Evolutionary conservation across 257 asterid genomes (phyloP).

Genomic region (Prunella vulgaris): DNA sequence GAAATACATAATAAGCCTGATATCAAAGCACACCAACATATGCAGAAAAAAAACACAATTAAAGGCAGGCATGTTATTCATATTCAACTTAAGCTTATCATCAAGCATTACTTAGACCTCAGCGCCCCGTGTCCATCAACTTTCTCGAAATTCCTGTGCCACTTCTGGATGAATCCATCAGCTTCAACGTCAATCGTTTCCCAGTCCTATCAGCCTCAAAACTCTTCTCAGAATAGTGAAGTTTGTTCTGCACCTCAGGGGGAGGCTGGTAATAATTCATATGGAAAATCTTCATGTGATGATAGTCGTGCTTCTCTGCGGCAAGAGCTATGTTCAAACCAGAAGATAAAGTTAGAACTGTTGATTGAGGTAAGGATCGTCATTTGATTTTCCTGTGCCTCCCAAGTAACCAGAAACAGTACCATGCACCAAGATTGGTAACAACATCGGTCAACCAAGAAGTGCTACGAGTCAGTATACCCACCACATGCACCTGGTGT

Average conservation of each 20-base stretch:
- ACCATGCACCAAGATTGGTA: too few species aligned
- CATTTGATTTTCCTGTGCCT: conserved; percentile 33
- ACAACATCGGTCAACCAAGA: conserved; percentile 59
- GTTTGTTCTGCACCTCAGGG: conserved; percentile 42
- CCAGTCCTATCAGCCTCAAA: conserved; percentile 20
- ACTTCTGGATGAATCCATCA: conserved; percentile 51
- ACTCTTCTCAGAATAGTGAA: conserved; percentile 33
- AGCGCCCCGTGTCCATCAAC: background rate
- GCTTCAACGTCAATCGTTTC: conserved; percentile 39
- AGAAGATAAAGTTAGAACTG: conserved; percentile 40
- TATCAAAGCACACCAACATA: background rate
- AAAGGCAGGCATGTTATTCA: background rate
- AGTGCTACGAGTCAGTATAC: conserved; percentile 60
- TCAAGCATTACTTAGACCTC: conserved; percentile 2
- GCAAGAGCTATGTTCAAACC: background rate
- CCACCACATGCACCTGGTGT: conserved; percentile 32
- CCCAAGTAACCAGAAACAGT: conserved; percentile 64
- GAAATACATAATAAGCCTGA: background rate
- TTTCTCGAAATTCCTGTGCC: conserved; percentile 47
- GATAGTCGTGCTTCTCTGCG: conserved; percentile 9
- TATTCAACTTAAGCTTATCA: background rate
- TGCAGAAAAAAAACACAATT: background rate
- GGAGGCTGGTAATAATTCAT: conserved; percentile 22
- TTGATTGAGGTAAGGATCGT: conserved; percentile 59
- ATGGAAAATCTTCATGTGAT: background rate